Percentiles rank a stretch among this genome's conserved stretches.
Conservation (phyloP, 2,329 filamentous ascomycete species). For the Aspergillus persii region DNA sequence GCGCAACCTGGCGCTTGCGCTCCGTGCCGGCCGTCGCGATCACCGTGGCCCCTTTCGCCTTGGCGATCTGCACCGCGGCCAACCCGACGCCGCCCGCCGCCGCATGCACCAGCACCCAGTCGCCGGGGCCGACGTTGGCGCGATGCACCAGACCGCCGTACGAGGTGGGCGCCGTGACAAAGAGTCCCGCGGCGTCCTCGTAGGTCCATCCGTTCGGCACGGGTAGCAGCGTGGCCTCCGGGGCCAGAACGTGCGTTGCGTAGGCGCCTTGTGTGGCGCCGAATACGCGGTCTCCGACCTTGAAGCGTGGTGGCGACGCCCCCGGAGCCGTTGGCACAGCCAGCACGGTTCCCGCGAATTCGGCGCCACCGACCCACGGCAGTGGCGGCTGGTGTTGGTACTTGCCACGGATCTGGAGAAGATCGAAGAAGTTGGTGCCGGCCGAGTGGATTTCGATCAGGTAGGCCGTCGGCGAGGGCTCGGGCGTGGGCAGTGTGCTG, state of each 20-base stretch:
- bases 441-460: slow-evolving; percentile 81
- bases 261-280: slow-evolving; percentile 84
- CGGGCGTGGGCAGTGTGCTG: slow-evolving; percentile 70
- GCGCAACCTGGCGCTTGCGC: slow-evolving; percentile 77
- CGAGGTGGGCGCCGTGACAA: slow-evolving; percentile 87
- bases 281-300: slow-evolving; percentile 79
- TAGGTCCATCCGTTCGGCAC: slow-evolving; percentile 81
- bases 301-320: slow-evolving; percentile 57
- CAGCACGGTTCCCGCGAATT: slow-evolving; percentile 79
- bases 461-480: slow-evolving; percentile 71
- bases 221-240: slow-evolving; percentile 66
- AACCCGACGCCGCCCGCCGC: slow-evolving; percentile 89
- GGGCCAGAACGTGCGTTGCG: slow-evolving; percentile 68
- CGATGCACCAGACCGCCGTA: slow-evolving; percentile 80
- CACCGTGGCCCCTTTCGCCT: slow-evolving; percentile 87
- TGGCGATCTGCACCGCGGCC: slow-evolving; percentile 89
- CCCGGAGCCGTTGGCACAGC: slow-evolving; percentile 57
- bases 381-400: slow-evolving; percentile 90
- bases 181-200: slow-evolving; percentile 80
- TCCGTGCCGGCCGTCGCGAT: slow-evolving; percentile 82
- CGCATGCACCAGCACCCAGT: slow-evolving; percentile 86
- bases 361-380: slow-evolving; percentile 81
- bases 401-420: slow-evolving; percentile 91
- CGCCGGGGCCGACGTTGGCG: slow-evolving; percentile 73
- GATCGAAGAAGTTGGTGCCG: slow-evolving; percentile 95